A percentile compares a stretch with the other conserved stretches of the same genome.
Conservation (phyloP, 768 basidiomycete genomes). For the Coprinopsis sp. region DNA sequence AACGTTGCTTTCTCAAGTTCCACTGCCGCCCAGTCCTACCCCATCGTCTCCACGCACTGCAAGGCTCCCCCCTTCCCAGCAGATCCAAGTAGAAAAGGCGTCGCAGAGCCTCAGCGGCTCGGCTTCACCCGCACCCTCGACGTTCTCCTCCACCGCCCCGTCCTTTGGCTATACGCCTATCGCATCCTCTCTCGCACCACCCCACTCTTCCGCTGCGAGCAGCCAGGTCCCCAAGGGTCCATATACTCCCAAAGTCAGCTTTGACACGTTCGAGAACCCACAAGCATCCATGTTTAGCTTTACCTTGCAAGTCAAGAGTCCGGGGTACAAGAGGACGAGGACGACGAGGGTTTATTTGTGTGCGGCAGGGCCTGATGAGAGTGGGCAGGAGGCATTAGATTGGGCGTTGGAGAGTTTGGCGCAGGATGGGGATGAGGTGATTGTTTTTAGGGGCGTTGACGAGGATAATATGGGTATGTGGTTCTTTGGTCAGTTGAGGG, state of each 20-base stretch:
- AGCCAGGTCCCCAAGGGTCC: slow-evolving; percentile 19
- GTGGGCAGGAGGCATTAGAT: slow-evolving; percentile 81
- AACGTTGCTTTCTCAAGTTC: background rate
- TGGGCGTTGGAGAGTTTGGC: slow-evolving; percentile 87
- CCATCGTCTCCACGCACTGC: background rate
- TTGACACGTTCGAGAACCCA: slow-evolving; percentile 84
- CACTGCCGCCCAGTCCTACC: slow-evolving; percentile 2
- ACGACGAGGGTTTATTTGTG: slow-evolving; percentile 87
- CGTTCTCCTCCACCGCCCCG: no score
- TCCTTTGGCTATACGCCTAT: background rate
- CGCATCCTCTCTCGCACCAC: slow-evolving; percentile 15
- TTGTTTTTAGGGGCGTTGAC: slow-evolving; percentile 88
- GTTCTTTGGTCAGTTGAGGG: background rate
- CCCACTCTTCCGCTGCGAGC: slow-evolving; percentile 13
- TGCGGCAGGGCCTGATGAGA: slow-evolving; percentile 84
- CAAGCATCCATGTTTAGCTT: slow-evolving; percentile 83
- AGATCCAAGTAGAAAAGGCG: background rate
- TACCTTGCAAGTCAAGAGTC: slow-evolving; percentile 79
- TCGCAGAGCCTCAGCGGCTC: background rate
- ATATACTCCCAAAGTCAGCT: slow-evolving; percentile 72
- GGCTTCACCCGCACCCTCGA: background rate
- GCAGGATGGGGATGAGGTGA: slow-evolving; percentile 87
- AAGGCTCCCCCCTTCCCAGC: background rate
- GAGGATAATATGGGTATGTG: slow-evolving; percentile 74
- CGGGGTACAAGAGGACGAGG: slow-evolving; percentile 69